Evolutionary conservation across 225 moss, liverwort and hornwort species (phyloP), one percentile per base, ranked within the genome.

Genomic region (Takakia lepidozioides): DNA sequence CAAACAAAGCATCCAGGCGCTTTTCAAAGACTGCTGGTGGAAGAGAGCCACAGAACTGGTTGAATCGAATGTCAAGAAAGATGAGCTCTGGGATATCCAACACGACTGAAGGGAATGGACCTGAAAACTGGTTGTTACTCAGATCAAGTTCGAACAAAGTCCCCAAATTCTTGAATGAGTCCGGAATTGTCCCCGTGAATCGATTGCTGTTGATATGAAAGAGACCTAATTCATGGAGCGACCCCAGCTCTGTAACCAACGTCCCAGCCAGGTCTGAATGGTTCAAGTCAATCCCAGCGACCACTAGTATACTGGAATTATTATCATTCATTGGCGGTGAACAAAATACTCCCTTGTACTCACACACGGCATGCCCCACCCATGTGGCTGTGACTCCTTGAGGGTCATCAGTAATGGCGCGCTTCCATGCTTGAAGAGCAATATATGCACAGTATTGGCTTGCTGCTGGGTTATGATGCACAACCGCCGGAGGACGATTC

Each of bases 351-450:
- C 95, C 89, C 38, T 51, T 49, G 26, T 95, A 95, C 1, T 27
- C 25, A 54, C 95, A 95, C 5, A 95, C 86, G 27, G 86, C 73
- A 1, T 51, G 50, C 22, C 95, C 95, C 1, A 75, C 66, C 95
- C 95, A 95, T 18, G 82, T 80, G 10, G 29, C 21, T 0, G 80
- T 82, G 17, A 95, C 58, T 3, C 66, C 68, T 0, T 60, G 24
- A 19, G 95, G 95, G 8, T 95, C 95, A 0, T 72, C 76, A 8
- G 79, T 84, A 34, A 95, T 95, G 3, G 66, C 84, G 59, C 59
- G 63, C 51, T 87, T 87, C 95, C 95, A 95, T 1, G 90, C 90
- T 43, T 79, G 76, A 3, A 95, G 64, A 1, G 87, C 90, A 34
- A 62, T 66, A 37, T 72, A 70, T 0, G 95, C 95, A 49, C 75